Conservation (phyloP, 73 alveolate species). For the Blepharisma stoltei region DNA sequence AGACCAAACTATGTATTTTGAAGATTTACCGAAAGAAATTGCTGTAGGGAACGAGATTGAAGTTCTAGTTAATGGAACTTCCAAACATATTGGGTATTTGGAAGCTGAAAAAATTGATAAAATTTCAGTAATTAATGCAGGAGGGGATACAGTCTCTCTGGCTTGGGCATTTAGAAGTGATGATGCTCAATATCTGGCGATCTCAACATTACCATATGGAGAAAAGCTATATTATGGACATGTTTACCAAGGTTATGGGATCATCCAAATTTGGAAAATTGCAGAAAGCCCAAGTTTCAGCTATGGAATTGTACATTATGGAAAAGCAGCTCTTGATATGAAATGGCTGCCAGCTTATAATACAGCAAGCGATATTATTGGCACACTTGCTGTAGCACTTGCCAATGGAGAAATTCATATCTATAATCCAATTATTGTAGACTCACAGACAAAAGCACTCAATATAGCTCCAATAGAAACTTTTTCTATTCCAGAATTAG, state of each 20-base stretch:
- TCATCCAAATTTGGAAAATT: conserved; percentile 17
- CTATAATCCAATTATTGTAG: not conserved
- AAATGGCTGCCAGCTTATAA: not conserved
- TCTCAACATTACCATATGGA: not conserved
- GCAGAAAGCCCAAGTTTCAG: not conserved
- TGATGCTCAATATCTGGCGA: not conserved
- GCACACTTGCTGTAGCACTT: conserved; percentile 15
- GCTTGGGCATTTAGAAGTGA: conserved; percentile 4
- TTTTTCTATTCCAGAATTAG: not conserved
- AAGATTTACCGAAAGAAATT: too few species aligned
- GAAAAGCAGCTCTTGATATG: not conserved
- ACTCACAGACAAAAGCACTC: not conserved
- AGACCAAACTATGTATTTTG: too few species aligned
- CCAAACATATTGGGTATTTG: not conserved
- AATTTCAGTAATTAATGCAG: not conserved
- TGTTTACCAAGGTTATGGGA: not conserved
- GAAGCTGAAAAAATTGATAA: not conserved
- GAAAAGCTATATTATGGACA: not conserved
- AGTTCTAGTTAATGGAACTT: not conserved
- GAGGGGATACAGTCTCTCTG: not conserved
- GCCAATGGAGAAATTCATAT: conserved; percentile 14
- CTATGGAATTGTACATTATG: not conserved
- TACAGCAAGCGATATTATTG: not conserved
- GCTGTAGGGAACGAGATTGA: too few species aligned
- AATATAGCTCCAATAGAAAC: not conserved